phyloP scores from a whole-genome alignment of 176 grass and related monocot genomes.

The Triticum urartu region DNA sequence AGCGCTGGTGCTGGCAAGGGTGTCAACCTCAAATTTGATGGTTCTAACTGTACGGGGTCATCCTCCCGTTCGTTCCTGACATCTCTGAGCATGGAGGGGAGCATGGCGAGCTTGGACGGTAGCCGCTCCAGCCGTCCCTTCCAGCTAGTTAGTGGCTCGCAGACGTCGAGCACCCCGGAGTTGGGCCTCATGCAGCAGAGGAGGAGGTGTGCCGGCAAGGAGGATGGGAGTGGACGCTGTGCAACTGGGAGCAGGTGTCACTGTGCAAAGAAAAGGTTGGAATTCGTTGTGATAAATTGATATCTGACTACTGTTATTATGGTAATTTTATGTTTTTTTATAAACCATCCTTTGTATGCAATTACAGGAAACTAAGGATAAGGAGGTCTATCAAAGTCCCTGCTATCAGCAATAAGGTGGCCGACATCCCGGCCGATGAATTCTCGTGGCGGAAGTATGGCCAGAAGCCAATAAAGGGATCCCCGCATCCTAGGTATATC shows the following conservation, averaged over 20 bases:
- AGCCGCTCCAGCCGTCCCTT: constrained; percentile 52
- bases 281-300: background rate
- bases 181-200: constrained; percentile 50
- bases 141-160: constrained; percentile 70
- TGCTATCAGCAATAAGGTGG: constrained; percentile 92
- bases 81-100: constrained; percentile 92
- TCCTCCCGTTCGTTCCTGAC: constrained; percentile 81
- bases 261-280: constrained; percentile 96
- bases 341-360: background rate
- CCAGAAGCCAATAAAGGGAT: constrained; percentile 99
- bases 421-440: constrained; percentile 89
- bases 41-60: constrained; percentile 73
- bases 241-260: constrained; percentile 61
- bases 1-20: constrained; percentile 24
- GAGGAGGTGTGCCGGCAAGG: constrained; percentile 66
- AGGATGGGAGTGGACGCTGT: constrained; percentile 75
- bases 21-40: constrained; percentile 76
- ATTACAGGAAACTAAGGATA: constrained; percentile 76
- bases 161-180: constrained; percentile 62
- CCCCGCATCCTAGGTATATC: constrained; percentile 93
- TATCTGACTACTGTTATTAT: background rate
- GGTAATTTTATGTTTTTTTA: background rate
- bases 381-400: constrained; percentile 97
- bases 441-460: constrained; percentile 98
- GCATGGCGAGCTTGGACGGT: constrained; percentile 65